Base-by-base conservation (phyloP, 2,329 filamentous ascomycete genomes). In the Cercospora sp. region DNA sequence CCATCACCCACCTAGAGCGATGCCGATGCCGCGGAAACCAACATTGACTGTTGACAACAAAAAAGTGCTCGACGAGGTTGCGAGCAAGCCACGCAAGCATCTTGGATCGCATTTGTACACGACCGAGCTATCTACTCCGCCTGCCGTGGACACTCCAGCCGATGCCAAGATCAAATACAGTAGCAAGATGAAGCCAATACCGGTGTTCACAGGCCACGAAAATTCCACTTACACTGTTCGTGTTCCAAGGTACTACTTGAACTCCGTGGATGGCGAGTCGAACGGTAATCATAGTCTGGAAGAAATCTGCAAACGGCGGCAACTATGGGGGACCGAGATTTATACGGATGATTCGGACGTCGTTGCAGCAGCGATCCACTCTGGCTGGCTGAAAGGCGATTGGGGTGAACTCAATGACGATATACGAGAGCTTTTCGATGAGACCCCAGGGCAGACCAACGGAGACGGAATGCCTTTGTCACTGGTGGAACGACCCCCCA, bases 311-410 rank as follows among this genome's bases (percentile, higher is more conserved):
- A 82, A 88, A 7, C 87, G 92, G 37, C 87, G 91, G 21, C 91
- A 92, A 7, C 79, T 99, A 0, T 99, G 94, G 94, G 95, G 95
- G 1, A 95, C 93, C 0, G 94, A 96, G 43, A 87, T 99, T 6
- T 98, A 98, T 77, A 97, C 93, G 0, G 95, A 99, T 74, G 95
- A 99, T 79, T 97, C 93, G 0, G 95, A 99, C 77, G 89, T 95
- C 0, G 86, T 99, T 26, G 94, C 93, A 0, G 94, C 94, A 2
- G 94, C 94, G 68, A 94, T 99, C 57, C 95, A 99, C 78, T 89
- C 90, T 1, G 95, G 95, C 3, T 98, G 93, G 89, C 91, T 99
- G 73, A 89, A 90, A 51, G 94, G 94, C 37, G 92, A 94, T 74
- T 97, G 94, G 91, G 84, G 88, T 4, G 89, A 93, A 6, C 72